phyloP scores from a whole-genome alignment of 2,329 filamentous ascomycete species.

The Fusarium marasasianum region DNA sequence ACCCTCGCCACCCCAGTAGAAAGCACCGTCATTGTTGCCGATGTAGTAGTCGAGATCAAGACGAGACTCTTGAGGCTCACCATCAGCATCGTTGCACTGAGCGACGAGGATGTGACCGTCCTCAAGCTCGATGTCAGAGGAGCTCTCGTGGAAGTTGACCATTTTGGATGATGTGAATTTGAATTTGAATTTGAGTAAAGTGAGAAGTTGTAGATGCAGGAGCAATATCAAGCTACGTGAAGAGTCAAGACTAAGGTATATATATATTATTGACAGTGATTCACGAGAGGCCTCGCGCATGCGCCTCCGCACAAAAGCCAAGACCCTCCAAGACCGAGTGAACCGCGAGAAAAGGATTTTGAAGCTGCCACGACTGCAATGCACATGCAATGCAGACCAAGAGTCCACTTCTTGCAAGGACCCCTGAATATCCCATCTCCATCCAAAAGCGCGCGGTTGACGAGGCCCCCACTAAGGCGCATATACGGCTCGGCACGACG shows the following conservation, averaged over 20 bases:
- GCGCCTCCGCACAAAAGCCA: constrained; percentile 16
- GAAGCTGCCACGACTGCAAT: constrained; percentile 35
- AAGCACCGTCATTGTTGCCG: constrained; percentile 61
- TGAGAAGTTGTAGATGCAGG: neutral
- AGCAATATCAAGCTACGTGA: neutral
- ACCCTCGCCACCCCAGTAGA: constrained; percentile 55
- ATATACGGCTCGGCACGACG: constrained; percentile 15
- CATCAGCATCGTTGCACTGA: constrained; percentile 51
- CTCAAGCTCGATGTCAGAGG: constrained; percentile 58
- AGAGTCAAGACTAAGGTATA: constrained; percentile 1
- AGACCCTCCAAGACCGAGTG: constrained; percentile 29
- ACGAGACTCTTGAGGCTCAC: constrained; percentile 55
- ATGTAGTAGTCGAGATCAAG: constrained; percentile 61
- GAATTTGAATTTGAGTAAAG: neutral
- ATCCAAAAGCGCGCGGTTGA: neutral
- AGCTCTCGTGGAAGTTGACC: constrained; percentile 58
- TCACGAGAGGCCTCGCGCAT: constrained; percentile 29
- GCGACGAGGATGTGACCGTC: constrained; percentile 60
- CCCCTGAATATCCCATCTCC: constrained; percentile 2
- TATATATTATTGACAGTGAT: constrained; percentile 1
- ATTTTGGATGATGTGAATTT: constrained; percentile 17
- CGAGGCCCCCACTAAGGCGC: constrained; percentile 12
- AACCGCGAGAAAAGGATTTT: constrained; percentile 15
- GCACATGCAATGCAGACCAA: constrained; percentile 5
- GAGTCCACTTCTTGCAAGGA: constrained; percentile 10